Base-by-base conservation (phyloP, 352 stramenopile genomes). In the Thraustotheca clavata region DNA sequence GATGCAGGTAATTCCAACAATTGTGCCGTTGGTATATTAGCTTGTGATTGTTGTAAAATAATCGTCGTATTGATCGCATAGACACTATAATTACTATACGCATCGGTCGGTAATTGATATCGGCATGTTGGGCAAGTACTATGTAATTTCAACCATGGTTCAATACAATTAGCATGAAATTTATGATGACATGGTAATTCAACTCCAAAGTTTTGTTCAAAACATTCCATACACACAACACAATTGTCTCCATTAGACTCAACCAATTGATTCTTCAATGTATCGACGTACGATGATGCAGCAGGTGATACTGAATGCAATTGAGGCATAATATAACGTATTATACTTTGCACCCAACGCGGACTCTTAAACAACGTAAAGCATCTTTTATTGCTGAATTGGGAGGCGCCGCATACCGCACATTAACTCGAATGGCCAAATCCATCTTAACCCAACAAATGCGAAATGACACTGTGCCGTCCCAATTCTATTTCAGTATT, bases 11-110 rank as follows among this genome's bases (percentile, higher is more conserved):
- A 62, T 62, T 94, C 83, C 12, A 92, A 71, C 61, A 94, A 63
- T 61, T 94, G 83, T 5, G 73, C 70, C 2, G 81, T 80, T 1
- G 85, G 79, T 74, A 94, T 81, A 35, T 75, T 76, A 27, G 85
- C 85, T 35, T 94, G 85, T 2, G 79, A 88, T 61, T 92, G 80
- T 68, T 92, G 85, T 59, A 94, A 60, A 46, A 94, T 88, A 69
- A 94, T 92, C 34, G 85, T 94, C 20, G 85, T 94, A 71, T 94
- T 94, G 73, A 94, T 94, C 34, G 85, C 83, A 70, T 92, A 92
- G 54, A 92, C 81, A 50, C 83, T 92, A 75, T 92, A 94, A 60
- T 88, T 92, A n/a, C 81, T 83, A 67, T 77, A 86, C 26, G 77
- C 73, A 49, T 94, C 86, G 0, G 79, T 93, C 3, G 86, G 86